phyloP scores from a whole-genome alignment of 148 eudicot genomes.

The Linanthus parryae region DNA sequence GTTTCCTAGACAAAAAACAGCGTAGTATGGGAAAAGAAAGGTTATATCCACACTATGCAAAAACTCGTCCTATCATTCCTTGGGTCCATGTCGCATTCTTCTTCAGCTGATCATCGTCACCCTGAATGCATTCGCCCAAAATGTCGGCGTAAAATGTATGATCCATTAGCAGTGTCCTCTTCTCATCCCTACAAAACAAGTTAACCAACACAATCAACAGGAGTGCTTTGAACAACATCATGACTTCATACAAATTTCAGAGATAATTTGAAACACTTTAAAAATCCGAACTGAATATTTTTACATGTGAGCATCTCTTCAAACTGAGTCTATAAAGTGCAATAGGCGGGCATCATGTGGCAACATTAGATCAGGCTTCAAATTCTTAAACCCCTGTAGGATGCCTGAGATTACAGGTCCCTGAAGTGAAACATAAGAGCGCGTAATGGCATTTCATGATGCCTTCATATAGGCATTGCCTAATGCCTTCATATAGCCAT shows the following conservation, averaged over 20 bases:
- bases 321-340: constrained; percentile 55
- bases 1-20: constrained; percentile 6
- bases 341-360: constrained; percentile 58
- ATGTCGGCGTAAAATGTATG: constrained; percentile 36
- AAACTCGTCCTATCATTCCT: constrained; percentile 54
- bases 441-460: too few species aligned
- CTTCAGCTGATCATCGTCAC: constrained; percentile 52
- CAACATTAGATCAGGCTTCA: constrained; percentile 51
- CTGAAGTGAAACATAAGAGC: too few species aligned
- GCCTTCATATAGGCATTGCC: too few species aligned
- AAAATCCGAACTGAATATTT: neutral
- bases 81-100: constrained; percentile 55
- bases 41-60: constrained; percentile 17
- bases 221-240: neutral
- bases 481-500: too few species aligned
- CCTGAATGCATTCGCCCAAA: constrained; percentile 45
- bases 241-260: too few species aligned
- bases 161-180: constrained; percentile 39
- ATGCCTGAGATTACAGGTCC: too few species aligned
- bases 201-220: constrained; percentile 7
- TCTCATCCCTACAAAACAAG: constrained; percentile 50
- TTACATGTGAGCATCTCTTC: constrained; percentile 43
- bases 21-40: neutral
- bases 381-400: constrained; percentile 61
- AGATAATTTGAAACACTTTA: neutral